Evolutionary conservation across 352 stramenopile genomes (phyloP).

Genomic region (Pythium oligandrum): DNA sequence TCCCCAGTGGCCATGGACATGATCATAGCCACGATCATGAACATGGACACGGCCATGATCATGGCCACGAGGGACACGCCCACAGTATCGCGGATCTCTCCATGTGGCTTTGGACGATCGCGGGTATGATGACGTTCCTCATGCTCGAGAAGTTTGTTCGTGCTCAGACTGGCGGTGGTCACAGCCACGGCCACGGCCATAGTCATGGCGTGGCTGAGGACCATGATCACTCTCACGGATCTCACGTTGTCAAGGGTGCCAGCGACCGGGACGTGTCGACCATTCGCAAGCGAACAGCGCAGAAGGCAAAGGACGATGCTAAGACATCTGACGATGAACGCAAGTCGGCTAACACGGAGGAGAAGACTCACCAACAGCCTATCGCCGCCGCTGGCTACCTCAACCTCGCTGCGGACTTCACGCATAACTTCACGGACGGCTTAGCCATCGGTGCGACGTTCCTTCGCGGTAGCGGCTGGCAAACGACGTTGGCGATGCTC

Average conservation of each 20-base stretch:
- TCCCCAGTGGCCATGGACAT: slow-evolving; percentile 30
- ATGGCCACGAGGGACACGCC: slow-evolving; percentile 37
- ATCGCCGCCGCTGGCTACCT: slow-evolving; percentile 85
- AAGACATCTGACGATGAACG: slow-evolving; percentile 14
- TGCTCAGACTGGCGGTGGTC: slow-evolving; percentile 38
- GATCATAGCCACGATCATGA: slow-evolving; percentile 13
- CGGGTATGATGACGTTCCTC: slow-evolving; percentile 66
- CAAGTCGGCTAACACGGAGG: slow-evolving; percentile 9
- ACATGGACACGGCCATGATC: slow-evolving; percentile 20
- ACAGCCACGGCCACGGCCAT: slow-evolving; percentile 21
- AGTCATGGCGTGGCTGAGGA: slow-evolving; percentile 9
- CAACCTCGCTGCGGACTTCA: slow-evolving; percentile 88
- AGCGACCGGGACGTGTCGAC: slow-evolving; percentile 5
- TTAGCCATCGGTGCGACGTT: slow-evolving; percentile 91
- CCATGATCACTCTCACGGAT: slow-evolving; percentile 26
- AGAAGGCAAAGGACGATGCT: slow-evolving; percentile 24
- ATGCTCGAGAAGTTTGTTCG: slow-evolving; percentile 83
- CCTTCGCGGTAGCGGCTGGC: slow-evolving; percentile 67
- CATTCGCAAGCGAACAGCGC: slow-evolving; percentile 24
- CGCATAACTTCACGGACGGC: slow-evolving; percentile 93
- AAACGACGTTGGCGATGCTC: slow-evolving; percentile 85
- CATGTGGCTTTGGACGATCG: slow-evolving; percentile 76
- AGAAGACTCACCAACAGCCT: slow-evolving; percentile 19
- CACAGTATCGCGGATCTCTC: slow-evolving; percentile 60
- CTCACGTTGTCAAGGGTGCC: slow-evolving; percentile 19